Conservation (phyloP, 306 rosid species). For the Lithocarpus polystachyus region DNA sequence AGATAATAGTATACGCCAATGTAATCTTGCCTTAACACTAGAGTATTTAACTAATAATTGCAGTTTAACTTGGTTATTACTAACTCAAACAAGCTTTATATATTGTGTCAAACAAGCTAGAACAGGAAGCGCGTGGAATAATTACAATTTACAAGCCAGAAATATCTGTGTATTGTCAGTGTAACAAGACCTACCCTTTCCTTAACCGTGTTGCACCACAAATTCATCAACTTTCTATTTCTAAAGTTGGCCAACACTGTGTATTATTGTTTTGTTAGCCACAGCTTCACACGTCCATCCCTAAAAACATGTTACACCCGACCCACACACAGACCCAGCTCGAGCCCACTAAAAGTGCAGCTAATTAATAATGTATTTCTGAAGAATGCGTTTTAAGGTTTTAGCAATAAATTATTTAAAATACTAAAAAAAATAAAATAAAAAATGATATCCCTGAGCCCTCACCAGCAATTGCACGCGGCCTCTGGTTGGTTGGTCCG, state of each 20-base stretch:
- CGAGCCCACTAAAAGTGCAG: constrained; percentile 28
- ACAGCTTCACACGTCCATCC: neutral
- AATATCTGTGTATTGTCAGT: neutral
- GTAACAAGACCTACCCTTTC: neutral
- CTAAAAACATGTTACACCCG: neutral
- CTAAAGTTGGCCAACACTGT: neutral
- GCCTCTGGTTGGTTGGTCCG: constrained; percentile 68
- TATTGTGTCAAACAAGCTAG: neutral
- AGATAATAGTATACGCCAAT: too few species aligned
- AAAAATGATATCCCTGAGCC: neutral
- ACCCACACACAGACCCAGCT: too few species aligned
- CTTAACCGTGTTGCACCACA: neutral
- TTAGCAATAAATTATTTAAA: neutral
- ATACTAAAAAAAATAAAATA: neutral
- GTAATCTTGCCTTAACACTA: too few species aligned
- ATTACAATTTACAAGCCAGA: neutral
- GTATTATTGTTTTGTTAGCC: neutral
- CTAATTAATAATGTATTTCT: constrained; percentile 26
- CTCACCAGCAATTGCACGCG: constrained; percentile 56
- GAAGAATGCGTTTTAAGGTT: constrained; percentile 26
- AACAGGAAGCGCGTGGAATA: neutral
- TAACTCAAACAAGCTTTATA: too few species aligned
- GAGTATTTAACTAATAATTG: too few species aligned
- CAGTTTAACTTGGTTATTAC: too few species aligned
- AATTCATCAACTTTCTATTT: too few species aligned